A percentile compares a stretch with the other conserved stretches of the same genome.
phyloP scores from a whole-genome alignment of 139 green algal genomes.

The Haematococcus sp. region DNA sequence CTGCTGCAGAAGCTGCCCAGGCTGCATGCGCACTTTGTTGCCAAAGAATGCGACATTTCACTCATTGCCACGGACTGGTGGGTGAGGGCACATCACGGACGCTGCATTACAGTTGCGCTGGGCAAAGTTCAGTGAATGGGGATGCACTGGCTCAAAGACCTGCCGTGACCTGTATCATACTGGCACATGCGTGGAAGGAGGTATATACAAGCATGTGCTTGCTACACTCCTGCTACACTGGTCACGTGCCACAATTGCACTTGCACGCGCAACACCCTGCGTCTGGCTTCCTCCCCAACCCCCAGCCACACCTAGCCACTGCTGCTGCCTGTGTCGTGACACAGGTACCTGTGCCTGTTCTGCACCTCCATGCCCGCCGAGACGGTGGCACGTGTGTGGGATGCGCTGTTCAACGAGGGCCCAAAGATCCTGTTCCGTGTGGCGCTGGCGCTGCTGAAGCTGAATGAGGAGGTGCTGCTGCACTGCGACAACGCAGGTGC shows the following conservation, averaged over 20 bases:
- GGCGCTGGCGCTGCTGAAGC: constrained; percentile 58
- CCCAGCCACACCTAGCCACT: neutral
- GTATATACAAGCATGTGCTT: no score
- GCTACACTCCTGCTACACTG: no score
- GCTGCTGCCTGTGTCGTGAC: neutral
- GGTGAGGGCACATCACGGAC: no score
- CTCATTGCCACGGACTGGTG: constrained; percentile 85
- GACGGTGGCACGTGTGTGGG: constrained; percentile 62
- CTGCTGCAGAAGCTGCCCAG: constrained; percentile 67
- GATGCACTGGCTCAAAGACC: no score
- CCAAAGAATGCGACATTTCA: constrained; percentile 66
- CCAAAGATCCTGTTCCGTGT: constrained; percentile 84
- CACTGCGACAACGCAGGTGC: constrained; percentile 51
- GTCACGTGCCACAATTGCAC: no score
- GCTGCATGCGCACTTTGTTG: constrained; percentile 57
- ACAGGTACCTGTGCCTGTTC: constrained; percentile 69
- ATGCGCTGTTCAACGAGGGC: constrained; percentile 75
- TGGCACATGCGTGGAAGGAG: no score
- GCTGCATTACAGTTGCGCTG: no score
- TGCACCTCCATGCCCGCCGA: constrained; percentile 59
- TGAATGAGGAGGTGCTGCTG: constrained; percentile 54
- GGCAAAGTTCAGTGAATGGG: no score
- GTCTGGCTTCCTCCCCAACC: no score
- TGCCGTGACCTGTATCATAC: no score
- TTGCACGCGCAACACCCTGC: no score